Percentiles rank a stretch among this genome's conserved stretches.
Evolutionary conservation across 768 basidiomycete genomes (phyloP).

Genomic region (Mycena galopus): DNA sequence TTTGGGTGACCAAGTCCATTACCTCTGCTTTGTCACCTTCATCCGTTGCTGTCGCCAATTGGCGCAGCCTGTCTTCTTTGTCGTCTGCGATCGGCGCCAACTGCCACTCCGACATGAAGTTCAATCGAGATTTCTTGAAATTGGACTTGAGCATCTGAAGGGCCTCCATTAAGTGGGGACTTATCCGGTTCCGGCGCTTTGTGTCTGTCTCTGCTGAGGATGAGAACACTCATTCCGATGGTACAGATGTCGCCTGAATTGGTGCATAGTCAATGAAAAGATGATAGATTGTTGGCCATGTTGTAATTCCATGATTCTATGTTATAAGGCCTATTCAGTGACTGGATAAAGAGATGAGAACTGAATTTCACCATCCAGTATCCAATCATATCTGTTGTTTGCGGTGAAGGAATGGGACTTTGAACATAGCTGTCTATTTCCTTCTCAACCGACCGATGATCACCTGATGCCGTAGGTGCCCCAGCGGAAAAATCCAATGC

Average conservation of each 20-base stretch:
- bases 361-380: no score
- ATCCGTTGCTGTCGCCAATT: conserved; percentile 14
- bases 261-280: neutral
- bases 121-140: no score
- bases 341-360: no score
- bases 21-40: conserved; percentile 14
- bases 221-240: no score
- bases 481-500: no score
- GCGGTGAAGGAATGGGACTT: neutral
- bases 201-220: no score
- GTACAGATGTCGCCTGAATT: neutral
- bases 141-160: no score
- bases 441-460: neutral
- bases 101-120: conserved; percentile 22
- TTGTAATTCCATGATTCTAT: neutral
- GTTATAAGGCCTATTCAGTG: neutral
- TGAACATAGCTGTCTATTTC: neutral
- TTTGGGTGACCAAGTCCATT: conserved; percentile 15
- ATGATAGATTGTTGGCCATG: neutral
- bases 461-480: neutral
- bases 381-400: no score
- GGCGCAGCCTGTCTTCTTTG: conserved; percentile 18
- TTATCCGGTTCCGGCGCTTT: no score
- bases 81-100: conserved; percentile 16
- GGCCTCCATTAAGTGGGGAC: no score